Percentiles rank a stretch among this genome's conserved stretches.
phyloP scores from a whole-genome alignment of 805 yeast genomes.

The Pichia cabralensis region DNA sequence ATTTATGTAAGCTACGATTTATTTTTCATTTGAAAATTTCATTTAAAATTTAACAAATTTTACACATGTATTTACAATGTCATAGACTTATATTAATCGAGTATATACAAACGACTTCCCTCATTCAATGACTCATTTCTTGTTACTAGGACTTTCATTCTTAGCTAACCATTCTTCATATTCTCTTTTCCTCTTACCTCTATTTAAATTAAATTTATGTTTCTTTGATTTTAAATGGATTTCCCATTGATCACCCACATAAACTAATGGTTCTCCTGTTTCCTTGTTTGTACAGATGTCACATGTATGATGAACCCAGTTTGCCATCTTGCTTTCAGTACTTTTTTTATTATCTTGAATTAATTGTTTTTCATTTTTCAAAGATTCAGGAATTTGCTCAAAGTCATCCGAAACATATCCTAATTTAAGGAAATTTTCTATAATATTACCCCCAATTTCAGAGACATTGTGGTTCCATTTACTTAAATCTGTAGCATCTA shows the following conservation, averaged over 20 bases:
- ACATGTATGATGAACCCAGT: conserved; percentile 66
- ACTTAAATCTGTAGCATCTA: conserved; percentile 67
- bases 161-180: conserved; percentile 41
- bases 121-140: no score
- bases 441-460: conserved; percentile 43
- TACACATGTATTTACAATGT: no score
- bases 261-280: conserved; percentile 41
- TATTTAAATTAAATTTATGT: conserved; percentile 46
- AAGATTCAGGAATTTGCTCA: conserved; percentile 13
- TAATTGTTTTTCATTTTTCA: conserved; percentile 8
- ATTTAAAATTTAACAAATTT: no score
- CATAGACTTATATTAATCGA: no score
- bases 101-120: no score
- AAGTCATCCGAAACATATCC: conserved; percentile 3
- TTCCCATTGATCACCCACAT: conserved; percentile 68
- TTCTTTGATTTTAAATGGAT: conserved; percentile 59
- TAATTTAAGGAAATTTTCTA: conserved; percentile 22
- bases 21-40: no score
- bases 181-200: conserved; percentile 40
- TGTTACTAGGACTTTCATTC: no score
- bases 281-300: conserved; percentile 49
- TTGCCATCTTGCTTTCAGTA: conserved; percentile 10
- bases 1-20: no score
- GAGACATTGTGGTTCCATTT: conserved; percentile 53
- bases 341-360: conserved; percentile 6